These are phyloP conservation scores for Takakia lepidozioides DNA, from an alignment of 225 moss, liverwort and hornwort genomes.

Conservation along the genomic window DNA sequence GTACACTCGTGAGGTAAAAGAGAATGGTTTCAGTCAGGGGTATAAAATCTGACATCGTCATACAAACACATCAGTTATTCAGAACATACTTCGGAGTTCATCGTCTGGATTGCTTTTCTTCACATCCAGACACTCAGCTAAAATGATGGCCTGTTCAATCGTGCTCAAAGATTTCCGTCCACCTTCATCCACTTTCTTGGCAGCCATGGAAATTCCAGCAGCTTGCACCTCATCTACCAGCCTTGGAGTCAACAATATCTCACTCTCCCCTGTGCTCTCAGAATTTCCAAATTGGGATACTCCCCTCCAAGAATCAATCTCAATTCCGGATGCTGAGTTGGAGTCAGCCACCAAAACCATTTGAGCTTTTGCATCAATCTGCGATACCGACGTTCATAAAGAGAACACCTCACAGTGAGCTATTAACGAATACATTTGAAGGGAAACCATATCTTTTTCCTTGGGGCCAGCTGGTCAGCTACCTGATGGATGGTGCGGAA, in stretches of 20 bases:
- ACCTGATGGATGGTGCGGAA: slow-evolving; percentile 93
- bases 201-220: slow-evolving; percentile 13
- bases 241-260: slow-evolving; percentile 75
- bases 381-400: slow-evolving; percentile 4
- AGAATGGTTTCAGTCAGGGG: too few species aligned
- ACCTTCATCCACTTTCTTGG: slow-evolving; percentile 20
- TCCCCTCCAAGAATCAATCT: slow-evolving; percentile 42
- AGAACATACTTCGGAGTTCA: slow-evolving; percentile 72
- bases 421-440: background rate
- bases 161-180: slow-evolving; percentile 42
- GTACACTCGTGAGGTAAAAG: too few species aligned
- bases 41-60: too few species aligned
- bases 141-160: slow-evolving; percentile 83
- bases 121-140: slow-evolving; percentile 81
- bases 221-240: slow-evolving; percentile 26
- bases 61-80: background rate
- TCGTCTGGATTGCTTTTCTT: slow-evolving; percentile 93
- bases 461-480: too few species aligned
- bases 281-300: slow-evolving; percentile 13
- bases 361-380: slow-evolving; percentile 92
- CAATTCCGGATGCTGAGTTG: slow-evolving; percentile 29
- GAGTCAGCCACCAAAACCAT: slow-evolving; percentile 74
- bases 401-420: background rate
- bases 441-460: too few species aligned
- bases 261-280: slow-evolving; percentile 29